phyloP scores from a whole-genome alignment of 257 asterid species.

The Henckelia pumila region DNA sequence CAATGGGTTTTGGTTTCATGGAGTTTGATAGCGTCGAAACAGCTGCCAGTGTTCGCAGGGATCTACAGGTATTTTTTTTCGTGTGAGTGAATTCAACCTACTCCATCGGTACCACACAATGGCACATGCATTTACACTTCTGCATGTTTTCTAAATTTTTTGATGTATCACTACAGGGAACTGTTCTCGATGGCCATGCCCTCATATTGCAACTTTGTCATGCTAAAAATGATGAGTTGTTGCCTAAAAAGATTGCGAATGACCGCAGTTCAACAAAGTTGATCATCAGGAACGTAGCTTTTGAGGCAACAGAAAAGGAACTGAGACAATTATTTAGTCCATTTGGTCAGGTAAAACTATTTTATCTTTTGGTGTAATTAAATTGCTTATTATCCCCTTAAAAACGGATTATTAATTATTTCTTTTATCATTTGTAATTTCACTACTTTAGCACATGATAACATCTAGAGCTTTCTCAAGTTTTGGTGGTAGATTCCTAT shows the following conservation, averaged over 20 bases:
- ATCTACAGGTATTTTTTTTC: slow-evolving; percentile 54
- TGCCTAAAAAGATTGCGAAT: slow-evolving; percentile 43
- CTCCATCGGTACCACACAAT: neutral
- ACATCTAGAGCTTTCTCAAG: neutral
- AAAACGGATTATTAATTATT: too few species aligned
- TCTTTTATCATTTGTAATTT: neutral
- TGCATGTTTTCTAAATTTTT: slow-evolving; percentile 22
- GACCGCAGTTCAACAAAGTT: slow-evolving; percentile 82
- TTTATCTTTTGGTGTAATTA: neutral
- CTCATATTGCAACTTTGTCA: slow-evolving; percentile 82
- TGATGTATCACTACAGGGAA: slow-evolving; percentile 47
- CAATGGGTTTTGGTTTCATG: slow-evolving; percentile 92
- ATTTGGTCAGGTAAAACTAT: slow-evolving; percentile 76
- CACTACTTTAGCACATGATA: neutral
- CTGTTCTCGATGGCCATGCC: slow-evolving; percentile 94
- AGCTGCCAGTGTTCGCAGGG: slow-evolving; percentile 68
- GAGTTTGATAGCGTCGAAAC: slow-evolving; percentile 87
- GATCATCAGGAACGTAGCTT: slow-evolving; percentile 90
- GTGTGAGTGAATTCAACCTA: neutral
- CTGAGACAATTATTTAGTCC: slow-evolving; percentile 78
- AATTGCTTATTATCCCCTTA: neutral
- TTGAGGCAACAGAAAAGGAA: slow-evolving; percentile 94
- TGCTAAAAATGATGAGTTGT: slow-evolving; percentile 55
- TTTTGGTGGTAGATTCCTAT: neutral
- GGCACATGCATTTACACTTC: neutral